These are phyloP conservation scores for Fraxinus latifolia DNA, from an alignment of 305 asterid genomes.

Conservation along the genomic window DNA sequence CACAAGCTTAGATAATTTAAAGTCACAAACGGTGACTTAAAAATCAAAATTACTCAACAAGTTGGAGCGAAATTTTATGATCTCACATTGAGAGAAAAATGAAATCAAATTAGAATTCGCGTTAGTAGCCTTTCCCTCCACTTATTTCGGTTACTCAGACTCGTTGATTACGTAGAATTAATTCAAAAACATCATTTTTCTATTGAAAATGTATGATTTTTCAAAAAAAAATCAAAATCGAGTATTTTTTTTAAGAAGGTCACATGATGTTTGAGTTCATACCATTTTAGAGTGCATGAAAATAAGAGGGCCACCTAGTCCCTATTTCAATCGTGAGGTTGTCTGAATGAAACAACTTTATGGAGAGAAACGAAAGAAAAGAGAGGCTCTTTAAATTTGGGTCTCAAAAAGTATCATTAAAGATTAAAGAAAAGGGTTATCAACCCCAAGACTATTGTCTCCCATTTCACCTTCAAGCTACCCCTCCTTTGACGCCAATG, in stretches of 20 bases:
- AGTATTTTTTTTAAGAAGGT: not conserved
- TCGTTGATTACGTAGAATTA: not conserved
- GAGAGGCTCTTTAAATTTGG: not conserved
- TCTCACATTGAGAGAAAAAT: no score
- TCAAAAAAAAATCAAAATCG: not conserved
- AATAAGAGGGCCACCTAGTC: not conserved
- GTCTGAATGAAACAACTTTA: not conserved
- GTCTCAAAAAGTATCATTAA: not conserved
- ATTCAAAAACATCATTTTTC: no score
- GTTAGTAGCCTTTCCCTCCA: not conserved
- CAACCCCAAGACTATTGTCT: constrained; percentile 37
- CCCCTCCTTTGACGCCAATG: constrained; percentile 47
- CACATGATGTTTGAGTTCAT: not conserved
- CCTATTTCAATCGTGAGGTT: not conserved
- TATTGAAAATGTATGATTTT: not conserved
- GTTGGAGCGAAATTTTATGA: not conserved
- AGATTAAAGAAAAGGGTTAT: constrained; percentile 19
- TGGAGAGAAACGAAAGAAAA: not conserved
- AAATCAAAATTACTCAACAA: not conserved
- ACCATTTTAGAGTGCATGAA: not conserved
- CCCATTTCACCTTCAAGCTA: constrained; percentile 34
- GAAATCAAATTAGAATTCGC: no score
- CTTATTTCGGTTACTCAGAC: not conserved
- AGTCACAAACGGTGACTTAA: not conserved
- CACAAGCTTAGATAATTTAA: not conserved